Base-by-base conservation (phyloP, 305 asterid genomes). In the Fraxinus albicans region DNA sequence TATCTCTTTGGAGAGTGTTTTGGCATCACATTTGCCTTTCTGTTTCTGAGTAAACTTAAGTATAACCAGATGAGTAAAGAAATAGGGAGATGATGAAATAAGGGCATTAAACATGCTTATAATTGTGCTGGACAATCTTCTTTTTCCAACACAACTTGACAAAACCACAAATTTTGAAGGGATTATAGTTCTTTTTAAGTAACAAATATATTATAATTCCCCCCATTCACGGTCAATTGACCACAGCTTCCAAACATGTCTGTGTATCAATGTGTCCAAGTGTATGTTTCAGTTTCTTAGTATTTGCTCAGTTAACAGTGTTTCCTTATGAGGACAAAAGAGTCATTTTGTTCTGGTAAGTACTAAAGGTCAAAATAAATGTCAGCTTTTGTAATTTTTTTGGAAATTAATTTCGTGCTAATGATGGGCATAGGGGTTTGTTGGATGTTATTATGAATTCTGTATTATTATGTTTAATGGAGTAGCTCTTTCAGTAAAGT, bases 91-190 rank as follows among this genome's bases (percentile, higher is more conserved):
- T 69, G 36, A 25, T 69, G 36, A 12, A 69, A 27, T 69, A 29
- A 69, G 35, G 19, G 75, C 36, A 3, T 29, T 29, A 69, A 29
- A 69, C 75, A 10, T 10, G 13, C 38, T 69, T 29, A 63, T 10
- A 67, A 38, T 27, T 72, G 40, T 80, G 73, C 21, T 19, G 78
- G 69, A 80, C 50, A 34, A 13, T 80, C 83, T 44, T 63, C 67
- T 40, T 79, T 15, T 23, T 23, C 72, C 31, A 34, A 10, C 25
- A 40, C 65, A 19, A 73, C 38, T 12, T 63, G 78, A 17, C 77
- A 31, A 63, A 83, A 17, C 34, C 27, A 36, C 50, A 44, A 70
- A 21, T 23, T 47, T 36, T 65, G 63, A 67, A 36, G 65, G 78
- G 44, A 23, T 63, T 79, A 25, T 76, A 44, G n/a, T 69, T 80